Conservation (phyloP, 345 rosid genomes). For the Schrenkiella parvula region DNA sequence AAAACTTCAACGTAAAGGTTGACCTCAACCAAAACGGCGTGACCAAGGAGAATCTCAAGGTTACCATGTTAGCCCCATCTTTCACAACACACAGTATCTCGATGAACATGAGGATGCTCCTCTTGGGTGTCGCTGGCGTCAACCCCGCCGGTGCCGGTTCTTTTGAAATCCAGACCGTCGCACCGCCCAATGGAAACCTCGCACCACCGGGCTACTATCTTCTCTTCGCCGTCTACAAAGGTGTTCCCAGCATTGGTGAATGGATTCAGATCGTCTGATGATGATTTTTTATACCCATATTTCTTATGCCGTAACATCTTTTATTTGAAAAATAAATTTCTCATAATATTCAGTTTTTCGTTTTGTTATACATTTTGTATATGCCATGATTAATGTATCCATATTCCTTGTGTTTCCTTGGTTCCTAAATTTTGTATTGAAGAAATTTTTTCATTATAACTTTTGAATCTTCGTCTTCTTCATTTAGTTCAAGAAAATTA, state of each 20-base stretch:
- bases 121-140: conserved; percentile 32
- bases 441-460: background rate
- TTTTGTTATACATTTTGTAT: background rate
- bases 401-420: background rate
- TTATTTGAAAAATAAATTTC: background rate
- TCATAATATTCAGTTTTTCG: background rate
- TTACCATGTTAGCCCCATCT: conserved; percentile 56
- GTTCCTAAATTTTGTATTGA: background rate
- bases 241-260: conserved; percentile 46
- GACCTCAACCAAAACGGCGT: background rate
- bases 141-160: background rate
- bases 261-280: conserved; percentile 51
- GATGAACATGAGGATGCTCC: conserved; percentile 60
- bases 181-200: conserved; percentile 42
- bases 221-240: conserved; percentile 45
- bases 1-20: conserved; percentile 25
- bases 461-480: background rate
- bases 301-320: conserved; percentile 13
- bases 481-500: background rate
- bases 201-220: conserved; percentile 66
- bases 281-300: conserved; percentile 1
- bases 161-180: conserved; percentile 10
- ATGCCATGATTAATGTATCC: conserved; percentile 11
- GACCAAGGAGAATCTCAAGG: conserved; percentile 21
- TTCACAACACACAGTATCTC: conserved; percentile 67